phyloP scores from a whole-genome alignment of 1,284 basidiomycete species.

The Pisolithus thermaeus region DNA sequence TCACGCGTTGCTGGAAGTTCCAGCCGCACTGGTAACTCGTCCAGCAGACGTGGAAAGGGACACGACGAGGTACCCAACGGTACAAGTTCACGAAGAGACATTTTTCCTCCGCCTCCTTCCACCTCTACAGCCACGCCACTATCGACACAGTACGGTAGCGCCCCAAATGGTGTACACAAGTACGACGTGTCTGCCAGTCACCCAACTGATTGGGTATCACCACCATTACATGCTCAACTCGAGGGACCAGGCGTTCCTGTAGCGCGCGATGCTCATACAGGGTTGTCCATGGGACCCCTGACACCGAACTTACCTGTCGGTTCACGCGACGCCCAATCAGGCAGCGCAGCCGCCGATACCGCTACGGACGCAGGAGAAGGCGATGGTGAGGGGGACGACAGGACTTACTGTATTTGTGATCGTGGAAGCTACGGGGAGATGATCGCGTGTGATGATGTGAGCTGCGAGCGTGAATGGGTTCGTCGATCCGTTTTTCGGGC shows the following conservation, averaged over 20 bases:
- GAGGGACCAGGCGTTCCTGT: constrained; percentile 74
- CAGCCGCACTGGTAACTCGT: constrained; percentile 27
- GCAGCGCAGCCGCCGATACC: constrained; percentile 29
- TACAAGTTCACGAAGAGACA: constrained; percentile 25
- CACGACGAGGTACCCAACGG: constrained; percentile 24
- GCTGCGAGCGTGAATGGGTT: constrained; percentile 93
- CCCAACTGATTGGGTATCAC: constrained; percentile 22
- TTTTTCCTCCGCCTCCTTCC: constrained; percentile 33
- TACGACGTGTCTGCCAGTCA: constrained; percentile 32
- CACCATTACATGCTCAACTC: constrained; percentile 46
- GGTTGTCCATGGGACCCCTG: constrained; percentile 25
- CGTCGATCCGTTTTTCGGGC: constrained; percentile 25
- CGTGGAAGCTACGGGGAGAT: constrained; percentile 90
- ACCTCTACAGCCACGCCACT: constrained; percentile 39
- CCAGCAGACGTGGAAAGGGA: constrained; percentile 33
- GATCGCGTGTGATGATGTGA: constrained; percentile 93
- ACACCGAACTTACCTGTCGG: constrained; percentile 17
- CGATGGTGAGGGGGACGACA: constrained; percentile 59
- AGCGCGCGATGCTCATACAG: constrained; percentile 37
- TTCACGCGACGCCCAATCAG: constrained; percentile 20
- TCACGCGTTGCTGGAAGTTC: constrained; percentile 28
- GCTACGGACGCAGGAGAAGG: constrained; percentile 34
- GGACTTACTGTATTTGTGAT: constrained; percentile 86
- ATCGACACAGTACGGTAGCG: constrained; percentile 32
- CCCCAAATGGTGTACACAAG: constrained; percentile 23